A percentile compares a stretch with the other conserved stretches of the same genome.
phyloP scores from a whole-genome alignment of 2,329 filamentous ascomycete species.

The Anisogramma anomala region DNA sequence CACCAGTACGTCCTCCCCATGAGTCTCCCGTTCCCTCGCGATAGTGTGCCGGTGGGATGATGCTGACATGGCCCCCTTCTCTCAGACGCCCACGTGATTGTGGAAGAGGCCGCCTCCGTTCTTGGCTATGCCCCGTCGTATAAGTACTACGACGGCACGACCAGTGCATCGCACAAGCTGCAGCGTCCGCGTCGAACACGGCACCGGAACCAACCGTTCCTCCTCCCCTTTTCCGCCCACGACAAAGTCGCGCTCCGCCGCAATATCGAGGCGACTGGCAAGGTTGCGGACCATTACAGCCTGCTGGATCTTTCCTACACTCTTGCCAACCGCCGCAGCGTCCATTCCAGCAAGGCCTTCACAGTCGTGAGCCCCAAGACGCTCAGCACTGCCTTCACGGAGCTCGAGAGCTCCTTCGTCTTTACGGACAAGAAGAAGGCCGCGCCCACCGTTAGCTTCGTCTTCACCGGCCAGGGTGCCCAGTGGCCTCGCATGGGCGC shows the following conservation, averaged over 20 bases:
- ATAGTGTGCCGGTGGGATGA: no score
- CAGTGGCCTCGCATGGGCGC: conserved; percentile 8
- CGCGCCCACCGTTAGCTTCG: conserved; percentile 2
- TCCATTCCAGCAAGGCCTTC: not conserved
- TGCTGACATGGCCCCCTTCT: no score
- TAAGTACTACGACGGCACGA: not conserved
- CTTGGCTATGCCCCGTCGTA: not conserved
- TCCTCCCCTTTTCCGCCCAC: conserved; percentile 1
- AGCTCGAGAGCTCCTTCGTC: not conserved
- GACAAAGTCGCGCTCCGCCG: not conserved
- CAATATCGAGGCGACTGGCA: not conserved
- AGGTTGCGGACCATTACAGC: not conserved
- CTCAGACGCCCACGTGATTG: not conserved
- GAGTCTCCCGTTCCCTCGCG: no score
- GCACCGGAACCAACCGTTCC: not conserved
- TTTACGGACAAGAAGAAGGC: not conserved
- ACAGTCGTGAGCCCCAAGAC: not conserved
- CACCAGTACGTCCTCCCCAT: conserved; percentile 14
- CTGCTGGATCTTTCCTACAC: not conserved
- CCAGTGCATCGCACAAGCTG: no score
- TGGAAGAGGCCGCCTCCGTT: not conserved
- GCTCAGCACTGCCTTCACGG: not conserved
- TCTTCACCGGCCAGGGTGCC: conserved; percentile 12
- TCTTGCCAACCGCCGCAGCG: not conserved
- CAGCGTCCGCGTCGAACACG: no score